A percentile compares a stretch with the other conserved stretches of the same genome.
Evolutionary conservation across 2,329 filamentous ascomycete genomes (phyloP).

Genomic region (Helotiales sp.): DNA sequence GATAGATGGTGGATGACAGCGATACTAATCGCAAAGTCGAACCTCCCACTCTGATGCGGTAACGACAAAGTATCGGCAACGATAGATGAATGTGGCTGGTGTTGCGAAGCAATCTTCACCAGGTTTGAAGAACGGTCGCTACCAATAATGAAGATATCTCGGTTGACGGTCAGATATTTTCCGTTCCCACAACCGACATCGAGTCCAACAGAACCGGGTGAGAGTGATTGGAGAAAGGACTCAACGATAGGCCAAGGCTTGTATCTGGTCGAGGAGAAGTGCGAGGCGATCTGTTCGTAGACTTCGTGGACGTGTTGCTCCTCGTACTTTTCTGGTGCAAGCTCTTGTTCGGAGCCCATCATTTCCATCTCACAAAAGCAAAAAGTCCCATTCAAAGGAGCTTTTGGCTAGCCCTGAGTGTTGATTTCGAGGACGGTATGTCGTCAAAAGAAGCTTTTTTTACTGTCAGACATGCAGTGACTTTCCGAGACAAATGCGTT

Average conservation of each 20-base stretch:
- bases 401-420: too few relatives aligned
- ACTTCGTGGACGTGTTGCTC: slow-evolving; percentile 85
- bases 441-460: slow-evolving; percentile 26
- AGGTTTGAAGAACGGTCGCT: slow-evolving; percentile 74
- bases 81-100: slow-evolving; percentile 61
- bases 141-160: slow-evolving; percentile 74
- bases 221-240: slow-evolving; percentile 66
- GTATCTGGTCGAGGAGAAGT: slow-evolving; percentile 79
- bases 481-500: slow-evolving; percentile 23
- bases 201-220: slow-evolving; percentile 74
- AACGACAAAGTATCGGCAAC: slow-evolving; percentile 83
- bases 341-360: slow-evolving; percentile 5
- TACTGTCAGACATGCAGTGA: slow-evolving; percentile 13
- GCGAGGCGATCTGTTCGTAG: slow-evolving; percentile 82
- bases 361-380: too few relatives aligned
- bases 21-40: slow-evolving; percentile 92
- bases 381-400: too few relatives aligned
- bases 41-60: slow-evolving; percentile 66
- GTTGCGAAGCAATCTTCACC: slow-evolving; percentile 48
- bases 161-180: slow-evolving; percentile 86
- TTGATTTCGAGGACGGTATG: too few relatives aligned
- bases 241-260: slow-evolving; percentile 93
- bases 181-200: slow-evolving; percentile 97
- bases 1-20: slow-evolving; percentile 94
- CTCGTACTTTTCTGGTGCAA: slow-evolving; percentile 64